Evolutionary conservation across 495 filamentous ascomycete genomes (phyloP), one percentile per base, ranked within the genome.

Genomic region (Penicillium crystallinum): DNA sequence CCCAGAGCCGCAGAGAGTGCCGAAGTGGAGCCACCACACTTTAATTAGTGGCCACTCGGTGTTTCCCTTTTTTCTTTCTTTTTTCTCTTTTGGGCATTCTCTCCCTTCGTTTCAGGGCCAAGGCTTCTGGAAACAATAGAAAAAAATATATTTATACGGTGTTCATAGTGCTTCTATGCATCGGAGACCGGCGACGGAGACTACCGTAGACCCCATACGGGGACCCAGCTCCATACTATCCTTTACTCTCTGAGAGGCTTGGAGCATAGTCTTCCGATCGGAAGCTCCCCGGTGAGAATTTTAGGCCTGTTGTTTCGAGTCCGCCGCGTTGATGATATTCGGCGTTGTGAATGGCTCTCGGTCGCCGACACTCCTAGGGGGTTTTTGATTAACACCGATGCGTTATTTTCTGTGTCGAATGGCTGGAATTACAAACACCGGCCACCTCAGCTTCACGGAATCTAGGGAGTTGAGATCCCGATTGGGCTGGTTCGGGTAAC

Each of bases 1-100:
- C 39, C 63, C 52, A 64, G 63, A 66, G 63, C 63, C 63, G 60
- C 63, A 66, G 63, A 58, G 39, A 46, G 43, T 58, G 63, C 63
- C 63, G 63, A 66, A 59, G 61, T 63, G 62, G 54, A 61, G 25
- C 11, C 37, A 4, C 35, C 18, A 27, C 29, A 37, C 18, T 34
- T 34, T 36, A 35, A 48, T 37, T 18, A 3, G 25, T 37, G 3
- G 29, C 17, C 17, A 37, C 42, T 38, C 53, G 52, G 55, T 45
- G 51, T 48, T 52, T 46, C 40, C 40, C 17, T 40, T 34, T 35
- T 46, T 25, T 48, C 50, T 2, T 21, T 19, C n/a, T 38, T 29
- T 34, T 46, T 45, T 45, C 18, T 6, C 3, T 14, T 49, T 38
- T 38, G 14, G 10, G 5, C n/a, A 18, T 48, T 14, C 22, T 19